Base-by-base conservation (phyloP, 2,329 filamentous ascomycete genomes). In the Aureobasidium sp. region DNA sequence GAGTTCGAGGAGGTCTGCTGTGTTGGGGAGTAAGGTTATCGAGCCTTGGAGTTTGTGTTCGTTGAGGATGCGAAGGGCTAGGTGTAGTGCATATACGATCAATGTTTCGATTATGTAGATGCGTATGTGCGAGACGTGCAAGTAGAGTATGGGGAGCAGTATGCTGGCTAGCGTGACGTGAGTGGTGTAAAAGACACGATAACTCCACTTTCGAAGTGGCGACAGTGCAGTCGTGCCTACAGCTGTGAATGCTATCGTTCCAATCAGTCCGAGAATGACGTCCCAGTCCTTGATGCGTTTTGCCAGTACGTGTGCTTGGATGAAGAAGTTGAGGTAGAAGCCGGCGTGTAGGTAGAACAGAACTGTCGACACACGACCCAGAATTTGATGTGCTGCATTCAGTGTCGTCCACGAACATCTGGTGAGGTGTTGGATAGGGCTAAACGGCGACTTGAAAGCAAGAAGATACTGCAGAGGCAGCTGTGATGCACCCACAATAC, bases 401-500 rank as follows among this genome's bases (percentile, higher is more conserved):
- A 87, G 68, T 11, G 78, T 72, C 65, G 82, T 78, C 67, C 86
- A 83, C 1, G 81, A 79, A 14, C 81, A 72, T 1, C 79, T 76
- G 0, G 82, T 83, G 15, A 85, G 70, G 25, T 78, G 70, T 52
- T 81, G 80, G 15, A 85, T 68, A 0, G 81, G 77, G 4, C 76
- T 79, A 58, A 80, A 83, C 5, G 77, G 73, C 8, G 79, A 77
- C 59, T 79, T 79, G 62, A 81, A 74, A 17, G 80, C 74, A 63
- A 87, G 77, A 7, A 86, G 75, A 62, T 85, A 83, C 61, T 86
- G 83, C 2, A 86, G 70, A 1, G 84, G 84, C 1, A 84, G 70
- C 66, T 87, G 84, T 9, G 84, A 85, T 6, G 83, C 77, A 25
- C 76, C 82, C 55, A 86, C 77, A 51, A 83, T 82, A 20, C 81